Conservation (phyloP, 495 filamentous ascomycete genomes). For the Trichoderma virens region DNA sequence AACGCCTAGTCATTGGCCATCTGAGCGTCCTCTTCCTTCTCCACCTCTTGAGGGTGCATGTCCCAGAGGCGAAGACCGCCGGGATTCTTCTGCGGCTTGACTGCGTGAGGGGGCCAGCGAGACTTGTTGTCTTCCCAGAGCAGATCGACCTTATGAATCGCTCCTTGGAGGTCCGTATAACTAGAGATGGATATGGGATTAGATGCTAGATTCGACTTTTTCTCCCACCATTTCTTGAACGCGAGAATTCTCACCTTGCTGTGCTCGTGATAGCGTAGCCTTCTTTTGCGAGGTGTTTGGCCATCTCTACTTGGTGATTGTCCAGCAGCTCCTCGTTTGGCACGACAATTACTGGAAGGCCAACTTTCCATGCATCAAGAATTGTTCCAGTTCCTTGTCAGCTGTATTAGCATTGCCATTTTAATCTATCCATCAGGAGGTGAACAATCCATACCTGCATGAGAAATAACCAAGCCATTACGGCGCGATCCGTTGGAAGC, state of each 20-base stretch:
- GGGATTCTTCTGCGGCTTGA: neutral
- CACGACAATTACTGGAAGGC: conserved; percentile 70
- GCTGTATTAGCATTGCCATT: conserved; percentile 11
- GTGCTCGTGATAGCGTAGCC: conserved; percentile 62
- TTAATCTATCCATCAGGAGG: neutral
- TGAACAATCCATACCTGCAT: conserved; percentile 58
- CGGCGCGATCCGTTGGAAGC: conserved; percentile 17
- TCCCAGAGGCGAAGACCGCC: conserved; percentile 6
- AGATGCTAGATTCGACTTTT: neutral
- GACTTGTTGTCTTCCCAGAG: conserved; percentile 6
- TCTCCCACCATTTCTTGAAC: no score
- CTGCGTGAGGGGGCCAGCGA: conserved; percentile 9
- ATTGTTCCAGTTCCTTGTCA: conserved; percentile 78
- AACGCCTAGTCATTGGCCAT: conserved; percentile 10
- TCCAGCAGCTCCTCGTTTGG: conserved; percentile 76
- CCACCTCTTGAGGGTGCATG: conserved; percentile 1
- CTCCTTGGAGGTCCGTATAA: conserved; percentile 3
- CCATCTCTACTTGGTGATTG: conserved; percentile 88
- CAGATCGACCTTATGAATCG: conserved; percentile 9
- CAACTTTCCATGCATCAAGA: conserved; percentile 62
- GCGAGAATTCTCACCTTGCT: conserved; percentile 58
- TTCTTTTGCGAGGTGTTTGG: conserved; percentile 57
- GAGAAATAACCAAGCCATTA: conserved; percentile 70
- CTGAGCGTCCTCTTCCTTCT: conserved; percentile 5
- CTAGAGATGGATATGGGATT: neutral